A percentile compares a stretch with the other conserved stretches of the same genome.
These are phyloP conservation scores for Russula earlei DNA, from an alignment of 768 basidiomycete species.

Conservation along the genomic window DNA sequence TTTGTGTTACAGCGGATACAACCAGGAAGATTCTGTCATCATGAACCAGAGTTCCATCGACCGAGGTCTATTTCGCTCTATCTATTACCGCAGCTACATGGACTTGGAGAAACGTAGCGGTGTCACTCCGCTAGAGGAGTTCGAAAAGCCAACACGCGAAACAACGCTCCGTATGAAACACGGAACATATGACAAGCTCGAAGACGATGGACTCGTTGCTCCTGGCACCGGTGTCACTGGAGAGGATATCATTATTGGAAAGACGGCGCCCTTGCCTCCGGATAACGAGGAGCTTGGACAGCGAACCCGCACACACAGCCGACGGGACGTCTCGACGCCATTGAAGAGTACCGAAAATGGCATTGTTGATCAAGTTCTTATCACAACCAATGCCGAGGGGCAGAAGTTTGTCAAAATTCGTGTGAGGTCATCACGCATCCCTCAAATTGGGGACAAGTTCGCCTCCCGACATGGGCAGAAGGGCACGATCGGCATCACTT, in stretches of 20 bases:
- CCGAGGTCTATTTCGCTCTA: constrained; percentile 94
- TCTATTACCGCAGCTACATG: constrained; percentile 98
- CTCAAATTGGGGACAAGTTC: constrained; percentile 98
- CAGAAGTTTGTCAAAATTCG: constrained; percentile 98
- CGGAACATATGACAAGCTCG: constrained; percentile 97
- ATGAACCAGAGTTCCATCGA: constrained; percentile 99
- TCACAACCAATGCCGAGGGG: constrained; percentile 93
- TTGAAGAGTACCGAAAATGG: constrained; percentile 97
- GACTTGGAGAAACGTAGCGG: constrained; percentile 97
- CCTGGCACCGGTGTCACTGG: constrained; percentile 92
- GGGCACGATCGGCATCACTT: constrained; percentile 98
- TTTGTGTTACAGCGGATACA: constrained; percentile 97
- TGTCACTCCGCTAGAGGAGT: constrained; percentile 84
- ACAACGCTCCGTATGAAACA: constrained; percentile 95
- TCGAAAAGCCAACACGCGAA: constrained; percentile 91
- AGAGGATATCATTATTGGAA: constrained; percentile 98
- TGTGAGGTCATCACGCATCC: constrained; percentile 89
- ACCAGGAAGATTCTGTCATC: constrained; percentile 99
- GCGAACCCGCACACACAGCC: constrained; percentile 84
- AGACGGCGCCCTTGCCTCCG: constrained; percentile 93
- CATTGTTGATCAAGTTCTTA: constrained; percentile 93
- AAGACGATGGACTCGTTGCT: constrained; percentile 91
- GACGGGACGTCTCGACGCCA: constrained; percentile 94
- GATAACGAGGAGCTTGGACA: constrained; percentile 97
- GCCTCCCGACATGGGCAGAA: constrained; percentile 99